Base-by-base conservation (phyloP, 2,329 filamentous ascomycete species). In the Metarhizium anisopliae region DNA sequence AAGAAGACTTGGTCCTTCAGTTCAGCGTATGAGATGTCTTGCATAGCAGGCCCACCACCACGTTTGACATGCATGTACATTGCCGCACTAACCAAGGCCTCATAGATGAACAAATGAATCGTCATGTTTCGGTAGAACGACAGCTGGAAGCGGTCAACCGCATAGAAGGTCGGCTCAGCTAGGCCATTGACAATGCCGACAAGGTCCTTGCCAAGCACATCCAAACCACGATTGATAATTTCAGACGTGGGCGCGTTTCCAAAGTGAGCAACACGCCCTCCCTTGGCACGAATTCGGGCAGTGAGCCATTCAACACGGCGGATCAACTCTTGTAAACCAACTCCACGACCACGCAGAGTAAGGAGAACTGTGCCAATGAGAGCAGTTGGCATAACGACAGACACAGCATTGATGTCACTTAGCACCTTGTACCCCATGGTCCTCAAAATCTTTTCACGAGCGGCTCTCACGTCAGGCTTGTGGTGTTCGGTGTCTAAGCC, bases 41-140 rank as follows among this genome's bases (percentile, higher is more conserved):
- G 90, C 61, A 87, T 83, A 4, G 85, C 78, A 0, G 89, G 87
- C 0, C 89, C 90, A n/a, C 93, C 93, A 16, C 94, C 94, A 59
- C 85, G 84, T 71, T 99, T 99, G 55, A 97, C 88, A 49, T 84
- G 83, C 0, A 86, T 94, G 70, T 99, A 99, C 78, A 99, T 86
- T 32, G 89, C 89, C 4, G 86, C 90, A 59, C 90, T 94, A 25
- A 97, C 90, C 4, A 99, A 77, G 0, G 93, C 89, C 68, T 97
- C 92, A 2, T 90, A 87, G 56, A 99, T 94, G 70, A 99, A 99
- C 5, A 99, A 81, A 68, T 99, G 94, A 59, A 99, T 99, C 0
- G 93, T 96, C 94, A 97, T 97, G 71, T 99, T 99, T 53, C 94
- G 86, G 73, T 99, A 99, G 71, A 99, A 99, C 0, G 91, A 96